Conservation (phyloP, 805 yeast genomes). For the Cyberlindnera euphorbiae region DNA sequence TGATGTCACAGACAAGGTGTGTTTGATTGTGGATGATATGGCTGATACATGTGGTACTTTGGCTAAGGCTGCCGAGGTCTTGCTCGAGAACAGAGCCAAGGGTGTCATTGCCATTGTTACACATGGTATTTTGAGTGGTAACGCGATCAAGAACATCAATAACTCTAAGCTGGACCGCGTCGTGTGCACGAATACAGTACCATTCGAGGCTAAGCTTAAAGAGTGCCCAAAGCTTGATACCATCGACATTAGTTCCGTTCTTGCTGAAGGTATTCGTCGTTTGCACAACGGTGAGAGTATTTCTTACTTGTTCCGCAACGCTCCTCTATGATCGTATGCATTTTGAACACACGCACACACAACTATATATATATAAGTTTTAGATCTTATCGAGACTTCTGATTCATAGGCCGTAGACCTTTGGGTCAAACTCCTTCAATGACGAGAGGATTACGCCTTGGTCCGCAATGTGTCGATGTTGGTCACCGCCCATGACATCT, state of each 20-base stretch:
- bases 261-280: conserved; percentile 81
- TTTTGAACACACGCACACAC: neutral
- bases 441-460: conserved; percentile 54
- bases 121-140: conserved; percentile 74
- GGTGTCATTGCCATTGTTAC: conserved; percentile 79
- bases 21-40: conserved; percentile 83
- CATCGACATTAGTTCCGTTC: conserved; percentile 66
- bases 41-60: conserved; percentile 88
- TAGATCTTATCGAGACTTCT: neutral
- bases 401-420: conserved; percentile 38
- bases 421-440: conserved; percentile 47
- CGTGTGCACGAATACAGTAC: conserved; percentile 78
- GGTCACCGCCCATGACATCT: conserved; percentile 45
- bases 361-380: neutral
- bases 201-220: conserved; percentile 59
- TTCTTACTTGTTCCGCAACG: conserved; percentile 69
- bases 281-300: conserved; percentile 85
- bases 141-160: conserved; percentile 67
- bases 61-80: conserved; percentile 75
- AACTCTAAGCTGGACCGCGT: conserved; percentile 62
- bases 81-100: conserved; percentile 62
- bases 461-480: conserved; percentile 45
- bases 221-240: conserved; percentile 59
- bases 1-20: conserved; percentile 70
- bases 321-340: conserved; percentile 36